These are phyloP conservation scores for Metarhizium brunneum DNA, from an alignment of 2,329 filamentous ascomycete species.

Conservation along the genomic window DNA sequence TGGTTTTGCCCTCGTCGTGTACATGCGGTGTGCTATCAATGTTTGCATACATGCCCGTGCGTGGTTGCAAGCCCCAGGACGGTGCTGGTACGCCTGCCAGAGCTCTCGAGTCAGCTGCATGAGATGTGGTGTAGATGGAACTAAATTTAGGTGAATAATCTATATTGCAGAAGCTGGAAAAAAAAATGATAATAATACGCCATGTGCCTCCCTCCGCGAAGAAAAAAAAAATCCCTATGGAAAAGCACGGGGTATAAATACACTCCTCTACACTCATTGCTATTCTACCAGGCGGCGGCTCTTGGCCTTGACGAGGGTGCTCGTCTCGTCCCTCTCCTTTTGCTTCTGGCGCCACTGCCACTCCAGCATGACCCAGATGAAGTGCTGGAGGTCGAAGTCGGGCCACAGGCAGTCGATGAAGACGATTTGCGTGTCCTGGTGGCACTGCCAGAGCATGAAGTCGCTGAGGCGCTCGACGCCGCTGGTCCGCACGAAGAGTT, in stretches of 20 bases:
- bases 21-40: too few relatives aligned
- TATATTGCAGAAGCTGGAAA: neutral
- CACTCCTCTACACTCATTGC: neutral
- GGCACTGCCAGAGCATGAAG: slow-evolving; percentile 98
- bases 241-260: neutral
- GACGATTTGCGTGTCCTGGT: slow-evolving; percentile 84
- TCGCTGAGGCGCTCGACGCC: slow-evolving; percentile 89
- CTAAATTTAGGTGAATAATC: neutral
- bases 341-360: slow-evolving; percentile 67
- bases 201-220: neutral
- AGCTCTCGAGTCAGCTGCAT: too few relatives aligned
- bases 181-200: neutral
- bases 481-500: slow-evolving; percentile 85
- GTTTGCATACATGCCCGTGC: too few relatives aligned
- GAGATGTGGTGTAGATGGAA: neutral
- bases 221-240: neutral
- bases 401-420: slow-evolving; percentile 93
- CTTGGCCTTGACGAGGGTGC: neutral
- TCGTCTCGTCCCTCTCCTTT: slow-evolving; percentile 39
- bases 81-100: too few relatives aligned
- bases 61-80: too few relatives aligned
- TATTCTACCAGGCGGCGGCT: slow-evolving; percentile 1
- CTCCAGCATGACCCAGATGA: slow-evolving; percentile 83
- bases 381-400: slow-evolving; percentile 89
- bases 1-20: too few relatives aligned